These are phyloP conservation scores for Paraphoma sp. DNA, from an alignment of 2,329 filamentous ascomycete species.

Conservation along the genomic window DNA sequence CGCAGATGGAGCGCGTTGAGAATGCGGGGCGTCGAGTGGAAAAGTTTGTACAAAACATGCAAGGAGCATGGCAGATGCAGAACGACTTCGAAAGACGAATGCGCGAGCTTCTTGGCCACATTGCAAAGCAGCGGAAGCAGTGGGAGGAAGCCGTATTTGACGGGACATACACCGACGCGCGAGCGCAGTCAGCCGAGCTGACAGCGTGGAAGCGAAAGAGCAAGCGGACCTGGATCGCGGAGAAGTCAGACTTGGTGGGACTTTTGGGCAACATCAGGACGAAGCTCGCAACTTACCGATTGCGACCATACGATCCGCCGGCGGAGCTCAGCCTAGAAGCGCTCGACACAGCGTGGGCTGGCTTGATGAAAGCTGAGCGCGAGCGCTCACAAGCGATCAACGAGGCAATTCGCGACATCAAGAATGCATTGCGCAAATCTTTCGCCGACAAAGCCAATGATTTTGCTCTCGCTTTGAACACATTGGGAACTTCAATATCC, in stretches of 20 bases:
- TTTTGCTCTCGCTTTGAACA: constrained; percentile 93
- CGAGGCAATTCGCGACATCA: constrained; percentile 98
- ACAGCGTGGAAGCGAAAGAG: constrained; percentile 86
- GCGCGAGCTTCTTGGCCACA: constrained; percentile 77
- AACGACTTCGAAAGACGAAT: constrained; percentile 93
- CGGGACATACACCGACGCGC: constrained; percentile 91
- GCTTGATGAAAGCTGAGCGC: constrained; percentile 83
- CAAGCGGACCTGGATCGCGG: constrained; percentile 95
- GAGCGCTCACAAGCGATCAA: constrained; percentile 92
- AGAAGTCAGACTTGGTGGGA: constrained; percentile 94
- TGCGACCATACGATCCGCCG: constrained; percentile 90
- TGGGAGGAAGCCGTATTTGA: constrained; percentile 87
- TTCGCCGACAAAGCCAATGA: constrained; percentile 99
- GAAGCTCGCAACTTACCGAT: constrained; percentile 91
- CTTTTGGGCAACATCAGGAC: constrained; percentile 98
- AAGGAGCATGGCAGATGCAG: constrained; percentile 99
- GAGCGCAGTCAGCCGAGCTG: constrained; percentile 82
- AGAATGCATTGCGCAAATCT: constrained; percentile 87
- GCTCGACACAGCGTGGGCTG: constrained; percentile 82
- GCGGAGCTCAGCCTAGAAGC: constrained; percentile 80
- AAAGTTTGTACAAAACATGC: constrained; percentile 99
- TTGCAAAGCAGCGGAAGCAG: constrained; percentile 72
- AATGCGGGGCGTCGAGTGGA: constrained; percentile 95
- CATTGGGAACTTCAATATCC: constrained; percentile 91
- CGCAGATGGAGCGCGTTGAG: constrained; percentile 97